Evolutionary conservation across 352 stramenopile genomes (phyloP).

Genomic region (Chrysophaeum taylorii): DNA sequence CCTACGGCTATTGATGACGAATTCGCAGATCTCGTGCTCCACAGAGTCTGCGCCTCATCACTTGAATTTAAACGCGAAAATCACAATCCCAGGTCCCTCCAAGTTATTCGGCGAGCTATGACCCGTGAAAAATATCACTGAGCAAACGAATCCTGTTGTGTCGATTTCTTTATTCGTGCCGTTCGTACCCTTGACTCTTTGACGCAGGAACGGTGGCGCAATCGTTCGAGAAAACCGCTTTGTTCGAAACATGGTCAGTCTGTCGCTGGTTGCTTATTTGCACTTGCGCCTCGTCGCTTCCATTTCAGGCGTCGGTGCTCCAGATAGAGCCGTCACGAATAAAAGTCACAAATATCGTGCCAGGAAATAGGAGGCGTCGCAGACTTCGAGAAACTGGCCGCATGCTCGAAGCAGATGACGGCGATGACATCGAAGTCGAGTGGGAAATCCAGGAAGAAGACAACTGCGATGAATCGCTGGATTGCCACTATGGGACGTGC

Average conservation of each 20-base stretch:
- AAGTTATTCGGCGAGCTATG: conserved; percentile 19
- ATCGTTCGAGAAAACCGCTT: conserved; percentile 23
- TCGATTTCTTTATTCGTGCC: too few relatives aligned
- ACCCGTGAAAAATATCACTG: too few relatives aligned
- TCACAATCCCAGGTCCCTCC: too few relatives aligned
- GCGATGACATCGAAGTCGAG: not conserved
- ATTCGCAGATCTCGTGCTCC: conserved; percentile 10
- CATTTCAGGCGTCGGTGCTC: conserved; percentile 23
- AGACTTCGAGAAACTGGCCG: too few relatives aligned
- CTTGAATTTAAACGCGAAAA: too few relatives aligned
- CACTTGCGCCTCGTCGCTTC: too few relatives aligned
- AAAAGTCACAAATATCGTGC: conserved; percentile 25
- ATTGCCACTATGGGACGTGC: conserved; percentile 6
- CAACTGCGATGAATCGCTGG: not conserved
- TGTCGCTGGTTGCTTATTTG: too few relatives aligned
- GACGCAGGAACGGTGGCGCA: conserved; percentile 13
- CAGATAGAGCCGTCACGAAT: conserved; percentile 24
- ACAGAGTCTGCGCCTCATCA: too few relatives aligned
- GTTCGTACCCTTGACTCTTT: too few relatives aligned
- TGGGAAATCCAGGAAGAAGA: not conserved
- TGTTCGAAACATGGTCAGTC: conserved; percentile 23
- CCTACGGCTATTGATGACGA: conserved; percentile 17
- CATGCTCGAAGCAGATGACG: not conserved
- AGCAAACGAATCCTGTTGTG: too few relatives aligned
- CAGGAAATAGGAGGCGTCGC: conserved; percentile 18